Base-by-base conservation (phyloP, 2,329 filamentous ascomycete species). In the Fusarium phyllophilum region DNA sequence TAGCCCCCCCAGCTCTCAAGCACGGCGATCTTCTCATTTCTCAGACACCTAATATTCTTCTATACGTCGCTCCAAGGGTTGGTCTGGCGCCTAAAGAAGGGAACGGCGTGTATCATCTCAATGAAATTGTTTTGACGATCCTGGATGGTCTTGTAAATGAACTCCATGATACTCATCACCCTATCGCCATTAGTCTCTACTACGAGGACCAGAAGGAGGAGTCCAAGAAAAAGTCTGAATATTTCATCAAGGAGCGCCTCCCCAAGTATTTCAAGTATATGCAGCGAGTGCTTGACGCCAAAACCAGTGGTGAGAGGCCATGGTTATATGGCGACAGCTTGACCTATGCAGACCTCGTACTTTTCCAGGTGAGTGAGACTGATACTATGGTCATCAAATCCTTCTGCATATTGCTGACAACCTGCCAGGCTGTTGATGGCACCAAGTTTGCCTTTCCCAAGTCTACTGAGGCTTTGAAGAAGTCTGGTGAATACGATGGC, bases 191-290 rank as follows among this genome's bases (percentile, higher is more conserved):
- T 0, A 79, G 81, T 3, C 79, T 88, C 9, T 92, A 91, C 80
- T 96, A 95, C 77, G 92, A 94, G 78, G 92, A 95, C 33, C 93
- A 96, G 82, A 94, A 92, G 80, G 83, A 86, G 1, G 93, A 94
- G 79, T 86, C 90, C 22, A 82, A 90, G 78, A 85, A 85, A 66
- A 88, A 86, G 70, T 86, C 89, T 14, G 83, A 83, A 46, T 86
- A 90, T 62, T 94, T 91, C 66, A 83, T 90, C 14, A 82, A 86
- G 61, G 86, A 84, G 48, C 85, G 93, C 3, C 84, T 95, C 38
- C 93, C 93, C 24, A 95, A 94, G 83, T 94, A 91, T 78, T 81
- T 95, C 29, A 86, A 82, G 5, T 94, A 93, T 80, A 93, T 94
- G 73, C 89, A 94, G 84, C 84, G 91, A 3, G 87, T 92, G 24